phyloP scores from a whole-genome alignment of 768 basidiomycete genomes.

The Termitomyces sp. region DNA sequence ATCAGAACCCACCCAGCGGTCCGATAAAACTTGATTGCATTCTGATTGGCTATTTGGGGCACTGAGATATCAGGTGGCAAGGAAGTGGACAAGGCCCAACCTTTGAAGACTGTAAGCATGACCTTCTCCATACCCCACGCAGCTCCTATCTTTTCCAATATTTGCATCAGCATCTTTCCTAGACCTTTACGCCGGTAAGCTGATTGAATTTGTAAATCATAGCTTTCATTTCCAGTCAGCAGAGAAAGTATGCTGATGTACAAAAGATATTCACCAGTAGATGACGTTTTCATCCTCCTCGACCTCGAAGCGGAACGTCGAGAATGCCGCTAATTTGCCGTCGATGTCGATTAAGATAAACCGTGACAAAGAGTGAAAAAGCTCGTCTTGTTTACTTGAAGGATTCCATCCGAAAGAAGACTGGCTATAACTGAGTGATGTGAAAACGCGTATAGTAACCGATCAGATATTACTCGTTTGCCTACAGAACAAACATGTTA shows the following conservation, averaged over 20 bases:
- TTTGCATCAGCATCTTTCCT: conserved; percentile 51
- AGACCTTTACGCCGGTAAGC: conserved; percentile 48
- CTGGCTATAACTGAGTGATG: conserved; percentile 38
- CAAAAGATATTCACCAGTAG: conserved; percentile 56
- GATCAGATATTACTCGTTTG: background rate
- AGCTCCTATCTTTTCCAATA: conserved; percentile 46
- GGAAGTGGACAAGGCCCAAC: conserved; percentile 32
- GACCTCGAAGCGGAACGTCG: conserved; percentile 72
- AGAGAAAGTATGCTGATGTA: background rate
- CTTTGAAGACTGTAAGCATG: conserved; percentile 74
- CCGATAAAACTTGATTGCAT: conserved; percentile 51
- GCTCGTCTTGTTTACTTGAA: conserved; percentile 48
- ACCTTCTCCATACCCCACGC: conserved; percentile 63
- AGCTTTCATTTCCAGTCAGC: conserved; percentile 38
- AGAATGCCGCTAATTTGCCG: conserved; percentile 33
- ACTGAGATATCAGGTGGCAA: conserved; percentile 9
- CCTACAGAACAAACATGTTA: conserved; percentile 56
- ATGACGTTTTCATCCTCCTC: conserved; percentile 59
- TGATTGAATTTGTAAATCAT: conserved; percentile 67
- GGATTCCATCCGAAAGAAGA: conserved; percentile 73
- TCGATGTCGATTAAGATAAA: conserved; percentile 46
- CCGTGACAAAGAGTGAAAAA: conserved; percentile 59
- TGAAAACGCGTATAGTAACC: background rate
- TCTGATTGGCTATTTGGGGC: conserved; percentile 37
- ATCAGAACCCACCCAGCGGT: conserved; percentile 45